Base-by-base conservation (phyloP, 2,329 filamentous ascomycete species). In the Fusarium praegraminearum region DNA sequence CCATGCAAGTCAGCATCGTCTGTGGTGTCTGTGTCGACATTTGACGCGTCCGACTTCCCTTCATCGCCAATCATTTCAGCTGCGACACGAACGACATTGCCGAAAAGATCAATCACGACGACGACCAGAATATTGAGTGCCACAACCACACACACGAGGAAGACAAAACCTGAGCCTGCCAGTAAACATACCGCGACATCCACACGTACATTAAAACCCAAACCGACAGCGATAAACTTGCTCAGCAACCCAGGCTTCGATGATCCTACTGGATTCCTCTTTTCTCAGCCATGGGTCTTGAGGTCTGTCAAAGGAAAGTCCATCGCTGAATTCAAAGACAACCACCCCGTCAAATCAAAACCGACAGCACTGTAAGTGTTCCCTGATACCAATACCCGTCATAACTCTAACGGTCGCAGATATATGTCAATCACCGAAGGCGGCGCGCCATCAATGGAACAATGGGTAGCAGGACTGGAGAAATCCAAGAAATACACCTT, bases 331-430 rank as follows among this genome's bases (percentile, higher is more conserved):
- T 11, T 28, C 3, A 44, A 18, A 26, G 10, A 44, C 5, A 18
- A 7, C 16, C 18, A 44, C 7, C 41, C 15, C 5, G 24, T 44
- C 16, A 44, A 26, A 9, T 44, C 41, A 5, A 10, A 7, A 16
- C 41, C 41, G 9, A 44, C 15, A 16, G 41, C 24, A 11, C 28
- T 44, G 41, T 44, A 26, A 44, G 24, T 26, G 11, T 12, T 26
- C 16, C 8, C 5, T 2, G 12, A 5, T n/a, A 1, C 18, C 5
- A 7, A 10, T 28, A 2, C 1, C 22, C 2, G 18, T 1, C 9
- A 12, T 9, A 5, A 26, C 1, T 44, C 41, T 44, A 18, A 44
- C 24, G 3, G 5, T 18, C 9, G 7, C 24, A 44, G 41, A 44
- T 44, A 44, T 6, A 44, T 44, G 41, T 28, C 22, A 9, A 7